Conservation (phyloP, 371 early-diverging fungal genomes). For the Mucor saturninus region DNA sequence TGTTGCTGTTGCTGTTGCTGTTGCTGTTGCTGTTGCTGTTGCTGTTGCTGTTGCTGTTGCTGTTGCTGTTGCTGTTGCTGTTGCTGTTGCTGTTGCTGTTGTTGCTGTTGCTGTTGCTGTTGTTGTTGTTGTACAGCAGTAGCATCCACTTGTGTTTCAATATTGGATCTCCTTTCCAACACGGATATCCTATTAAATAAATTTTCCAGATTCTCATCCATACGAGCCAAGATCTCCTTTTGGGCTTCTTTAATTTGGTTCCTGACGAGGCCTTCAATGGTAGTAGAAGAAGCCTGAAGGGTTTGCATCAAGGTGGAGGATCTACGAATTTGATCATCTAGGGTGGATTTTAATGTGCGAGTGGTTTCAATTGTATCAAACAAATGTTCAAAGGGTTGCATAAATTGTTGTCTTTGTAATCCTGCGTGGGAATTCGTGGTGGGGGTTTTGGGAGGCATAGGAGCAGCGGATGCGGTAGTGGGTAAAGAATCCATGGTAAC, state of each 20-base stretch:
- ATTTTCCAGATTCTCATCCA: slow-evolving; percentile 32
- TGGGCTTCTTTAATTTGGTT: slow-evolving; percentile 79
- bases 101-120: not conserved
- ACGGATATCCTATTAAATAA: slow-evolving; percentile 7
- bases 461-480: not conserved
- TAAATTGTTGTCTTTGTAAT: slow-evolving; percentile 46
- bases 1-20: not conserved
- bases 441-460: slow-evolving; percentile 29
- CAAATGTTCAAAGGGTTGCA: slow-evolving; percentile 63
- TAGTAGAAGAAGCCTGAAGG: slow-evolving; percentile 70
- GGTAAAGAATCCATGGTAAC: not conserved
- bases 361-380: slow-evolving; percentile 67
- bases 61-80: too few relatives aligned
- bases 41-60: too few relatives aligned
- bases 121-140: not conserved
- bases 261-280: slow-evolving; percentile 78
- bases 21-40: too few relatives aligned
- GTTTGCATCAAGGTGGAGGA: slow-evolving; percentile 79
- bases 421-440: slow-evolving; percentile 24
- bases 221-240: slow-evolving; percentile 51
- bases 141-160: not conserved
- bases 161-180: slow-evolving; percentile 12
- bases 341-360: slow-evolving; percentile 59
- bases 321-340: slow-evolving; percentile 80
- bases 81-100: not conserved